Evolutionary conservation across 2,329 filamentous ascomycete genomes (phyloP), one percentile per base, ranked within the genome.

Genomic region (Nothophaeocryptopus gaeumannii): DNA sequence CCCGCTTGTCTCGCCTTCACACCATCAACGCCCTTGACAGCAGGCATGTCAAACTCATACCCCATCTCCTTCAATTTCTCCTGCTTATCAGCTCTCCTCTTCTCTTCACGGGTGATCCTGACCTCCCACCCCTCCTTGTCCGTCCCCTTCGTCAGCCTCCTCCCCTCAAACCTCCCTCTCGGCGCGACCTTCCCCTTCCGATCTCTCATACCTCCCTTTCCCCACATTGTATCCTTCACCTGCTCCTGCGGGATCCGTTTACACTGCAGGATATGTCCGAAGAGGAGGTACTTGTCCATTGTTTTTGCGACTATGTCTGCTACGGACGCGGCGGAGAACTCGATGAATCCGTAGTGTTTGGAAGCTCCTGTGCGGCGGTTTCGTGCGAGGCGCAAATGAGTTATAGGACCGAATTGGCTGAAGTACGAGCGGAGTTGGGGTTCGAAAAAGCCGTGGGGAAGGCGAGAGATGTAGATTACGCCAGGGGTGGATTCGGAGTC

Each of bases 231-330:
- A 16, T 84, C 79, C 67, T 95, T 89, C 37, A 96, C 76, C 66
- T 91, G 84, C 53, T 88, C 88, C 50, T 82, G 75, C 3, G 88
- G 82, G 3, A 96, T 80, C 16, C 84, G 75, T 67, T 89, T 88
- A 72, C 91, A 92, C 72, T 95, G 92, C 61, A 99, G 78, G 55
- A 97, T 87, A 69, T 96, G 92, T 5, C 89, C 89, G 69, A 96
- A 97, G 66, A 99, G 80, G 34, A 97, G 82, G 72, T 99, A 99
- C 73, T 91, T 95, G 77, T 96, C 83, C 93, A 99, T 99, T 15
- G 93, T 96, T 74, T 90, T 88, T 42, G 89, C 86, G 29, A 95
- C 92, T 61, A 97, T 90, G 63, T 89, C 86, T 34, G 93, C 92
- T n/a, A 90, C 88, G 50, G 89, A 85, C 31, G 78, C 74, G 5